Evolutionary conservation across 1,284 basidiomycete genomes (phyloP), one percentile per base, ranked within the genome.

Genomic region (Cutaneotrichosporon sp.): DNA sequence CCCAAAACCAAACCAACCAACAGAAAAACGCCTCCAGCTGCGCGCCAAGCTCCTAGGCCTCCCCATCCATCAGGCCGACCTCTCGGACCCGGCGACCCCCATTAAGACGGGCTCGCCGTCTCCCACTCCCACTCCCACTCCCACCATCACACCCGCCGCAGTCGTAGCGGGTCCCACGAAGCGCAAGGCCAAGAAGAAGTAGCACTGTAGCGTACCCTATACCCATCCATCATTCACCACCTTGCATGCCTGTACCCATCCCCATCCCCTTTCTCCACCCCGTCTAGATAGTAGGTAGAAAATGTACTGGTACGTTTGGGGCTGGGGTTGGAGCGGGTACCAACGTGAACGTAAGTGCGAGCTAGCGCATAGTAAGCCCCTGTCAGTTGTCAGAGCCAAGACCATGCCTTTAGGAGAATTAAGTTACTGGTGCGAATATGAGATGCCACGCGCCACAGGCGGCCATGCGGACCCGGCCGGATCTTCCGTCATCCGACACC

Each of bases 1-100:
- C 26, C 49, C 14, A 21, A 47, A 51, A 42, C 36, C 11, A 9
- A n/a, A 56, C 47, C 56, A 38, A 65, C 57, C 10, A 32, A 0
- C 58, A 69, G 68, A 69, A 59, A 66, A 66, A 53, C 60, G 61
- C 38, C 59, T 69, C 47, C 30, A 52, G 18, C 63, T 65, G 30
- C 68, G 68, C 36, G 63, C 65, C 55, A 69, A 69, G 58, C 65
- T 66, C 59, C 65, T 69, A 53, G 65, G 65, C 21, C 63, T 69
- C 53, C 61, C 59, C 30, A 26, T 65, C 55, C 46, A 57, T 26
- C 63, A 66, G 61, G 34, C 58, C 36, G 34, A 56, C n/a, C 50
- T 60, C 26, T 4, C 56, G 10, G 58, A 40, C n/a, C 16, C 56
- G 16, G 32, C 51, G 6, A 2, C 31, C 30, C 10, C 40, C 14